Conservation (phyloP, 495 filamentous ascomycete genomes). For the Jackrogersella multiformis region DNA sequence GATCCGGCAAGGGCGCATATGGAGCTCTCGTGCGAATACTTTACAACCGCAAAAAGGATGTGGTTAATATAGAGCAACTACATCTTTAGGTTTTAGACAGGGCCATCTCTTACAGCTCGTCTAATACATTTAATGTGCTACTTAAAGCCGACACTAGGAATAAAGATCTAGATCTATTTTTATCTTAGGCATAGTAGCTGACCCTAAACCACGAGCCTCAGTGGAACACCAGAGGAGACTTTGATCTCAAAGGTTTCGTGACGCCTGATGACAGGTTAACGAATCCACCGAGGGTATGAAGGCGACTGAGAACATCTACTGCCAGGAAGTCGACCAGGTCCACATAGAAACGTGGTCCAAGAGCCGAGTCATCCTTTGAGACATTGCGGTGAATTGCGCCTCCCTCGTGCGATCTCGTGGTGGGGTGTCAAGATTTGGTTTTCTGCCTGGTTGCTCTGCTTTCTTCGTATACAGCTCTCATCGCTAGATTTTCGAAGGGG, state of each 20-base stretch:
- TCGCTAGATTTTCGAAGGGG: constrained; percentile 28
- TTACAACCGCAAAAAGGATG: constrained; percentile 55
- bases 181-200: too few relatives aligned
- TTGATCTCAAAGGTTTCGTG: constrained; percentile 52
- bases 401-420: constrained; percentile 22
- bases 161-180: too few relatives aligned
- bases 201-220: constrained; percentile 42
- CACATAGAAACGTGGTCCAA: constrained; percentile 49
- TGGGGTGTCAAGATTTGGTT: constrained; percentile 30
- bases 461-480: constrained; percentile 28
- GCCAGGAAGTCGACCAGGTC: constrained; percentile 54
- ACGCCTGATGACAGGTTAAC: constrained; percentile 57
- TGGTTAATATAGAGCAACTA: constrained; percentile 44
- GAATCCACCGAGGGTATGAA: constrained; percentile 51
- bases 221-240: constrained; percentile 50
- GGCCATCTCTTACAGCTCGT: constrained; percentile 47
- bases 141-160: constrained; percentile 58
- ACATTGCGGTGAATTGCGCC: constrained; percentile 65
- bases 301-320: constrained; percentile 52
- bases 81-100: constrained; percentile 60
- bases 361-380: constrained; percentile 61
- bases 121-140: constrained; percentile 53
- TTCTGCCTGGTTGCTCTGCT: constrained; percentile 19
- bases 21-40: constrained; percentile 61
- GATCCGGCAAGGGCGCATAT: constrained; percentile 53